Evolutionary conservation across 2,329 filamentous ascomycete species (phyloP).

Genomic region (Colletotrichum caudatum): DNA sequence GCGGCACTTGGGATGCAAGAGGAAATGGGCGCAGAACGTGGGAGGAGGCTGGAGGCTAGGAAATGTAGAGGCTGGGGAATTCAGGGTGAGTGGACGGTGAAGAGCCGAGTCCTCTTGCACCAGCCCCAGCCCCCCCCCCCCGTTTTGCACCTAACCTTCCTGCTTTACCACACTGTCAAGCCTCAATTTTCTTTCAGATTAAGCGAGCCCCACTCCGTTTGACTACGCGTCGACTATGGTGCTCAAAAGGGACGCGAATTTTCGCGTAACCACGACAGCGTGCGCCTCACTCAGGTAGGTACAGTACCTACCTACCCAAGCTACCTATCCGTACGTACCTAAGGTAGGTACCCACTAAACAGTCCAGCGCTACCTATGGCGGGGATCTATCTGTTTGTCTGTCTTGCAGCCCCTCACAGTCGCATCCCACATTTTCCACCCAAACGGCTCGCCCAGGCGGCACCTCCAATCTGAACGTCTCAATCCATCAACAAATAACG

Average conservation of each 20-base stretch:
- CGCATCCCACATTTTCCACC: conserved; percentile 34
- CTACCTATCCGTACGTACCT: no score
- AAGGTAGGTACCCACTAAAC: background rate
- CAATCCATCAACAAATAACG: conserved; percentile 41
- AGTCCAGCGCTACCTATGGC: background rate
- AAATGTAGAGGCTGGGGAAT: conserved; percentile 37
- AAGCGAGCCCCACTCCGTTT: conserved; percentile 33
- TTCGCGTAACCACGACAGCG: conserved; percentile 37
- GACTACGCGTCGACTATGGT: conserved; percentile 15
- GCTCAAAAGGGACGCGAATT: conserved; percentile 34
- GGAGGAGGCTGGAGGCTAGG: conserved; percentile 39
- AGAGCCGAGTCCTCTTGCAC: conserved; percentile 18
- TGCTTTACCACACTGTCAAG: conserved; percentile 2
- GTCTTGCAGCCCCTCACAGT: conserved; percentile 13
- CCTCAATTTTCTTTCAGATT: conserved; percentile 35
- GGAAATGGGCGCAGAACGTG: conserved; percentile 36
- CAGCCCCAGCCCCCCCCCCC: conserved; percentile 40
- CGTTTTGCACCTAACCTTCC: conserved; percentile 25
- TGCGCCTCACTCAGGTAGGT: no score
- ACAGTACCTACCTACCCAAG: background rate
- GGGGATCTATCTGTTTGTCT: conserved; percentile 4
- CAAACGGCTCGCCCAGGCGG: conserved; percentile 16
- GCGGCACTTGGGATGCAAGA: conserved; percentile 36
- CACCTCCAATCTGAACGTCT: conserved; percentile 37
- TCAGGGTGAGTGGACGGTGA: conserved; percentile 18